A percentile compares a stretch with the other conserved stretches of the same genome.
phyloP scores from a whole-genome alignment of 2,329 filamentous ascomycete species.

The Tolypocladium tundrense region DNA sequence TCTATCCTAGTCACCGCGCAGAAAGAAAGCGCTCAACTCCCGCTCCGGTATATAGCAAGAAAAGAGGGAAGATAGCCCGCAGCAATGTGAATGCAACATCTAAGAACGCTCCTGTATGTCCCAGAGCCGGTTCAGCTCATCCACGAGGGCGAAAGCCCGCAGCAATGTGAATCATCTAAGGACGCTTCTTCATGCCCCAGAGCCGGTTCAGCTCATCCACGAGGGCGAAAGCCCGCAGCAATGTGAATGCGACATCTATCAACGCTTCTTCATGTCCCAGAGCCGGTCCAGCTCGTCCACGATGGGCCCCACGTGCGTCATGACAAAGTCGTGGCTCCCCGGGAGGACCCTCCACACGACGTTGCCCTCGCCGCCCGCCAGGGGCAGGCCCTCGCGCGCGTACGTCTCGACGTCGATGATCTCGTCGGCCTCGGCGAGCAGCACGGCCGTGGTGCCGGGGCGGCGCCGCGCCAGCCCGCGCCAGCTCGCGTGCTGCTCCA shows the following conservation, averaged over 20 bases:
- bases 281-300: constrained; percentile 35
- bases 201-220: constrained; percentile 35
- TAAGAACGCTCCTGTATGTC: constrained; percentile 8
- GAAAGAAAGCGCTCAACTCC: not conserved
- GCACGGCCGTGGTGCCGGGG: constrained; percentile 35
- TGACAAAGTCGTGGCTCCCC: constrained; percentile 52
- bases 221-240: constrained; percentile 9
- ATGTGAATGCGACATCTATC: not conserved
- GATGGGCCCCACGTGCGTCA: constrained; percentile 38
- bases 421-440: constrained; percentile 41
- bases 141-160: constrained; percentile 19
- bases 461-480: constrained; percentile 29
- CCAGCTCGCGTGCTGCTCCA: constrained; percentile 42
- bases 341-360: constrained; percentile 41
- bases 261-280: constrained; percentile 25
- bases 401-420: constrained; percentile 43
- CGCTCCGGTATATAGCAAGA: not conserved
- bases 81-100: not conserved
- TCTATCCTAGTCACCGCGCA: not conserved
- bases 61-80: not conserved
- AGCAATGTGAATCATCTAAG: not conserved
- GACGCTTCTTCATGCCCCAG: constrained; percentile 25
- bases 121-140: constrained; percentile 39
- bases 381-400: constrained; percentile 34
- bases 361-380: constrained; percentile 38